Evolutionary conservation across 768 basidiomycete genomes (phyloP).

Genomic region (Coprinopsis strossmayeri): DNA sequence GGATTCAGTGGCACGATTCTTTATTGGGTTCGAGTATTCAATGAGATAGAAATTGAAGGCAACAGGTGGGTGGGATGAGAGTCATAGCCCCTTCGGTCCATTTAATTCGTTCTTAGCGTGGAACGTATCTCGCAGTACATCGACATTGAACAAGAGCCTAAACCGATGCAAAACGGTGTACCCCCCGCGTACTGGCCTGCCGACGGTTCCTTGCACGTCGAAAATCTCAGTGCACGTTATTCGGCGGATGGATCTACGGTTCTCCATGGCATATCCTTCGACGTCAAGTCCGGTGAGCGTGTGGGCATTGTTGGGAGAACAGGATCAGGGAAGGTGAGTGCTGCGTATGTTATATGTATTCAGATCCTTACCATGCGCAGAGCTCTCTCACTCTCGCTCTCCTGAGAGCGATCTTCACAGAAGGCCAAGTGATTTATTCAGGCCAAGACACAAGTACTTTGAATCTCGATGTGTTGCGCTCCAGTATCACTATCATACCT

Average conservation of each 20-base stretch:
- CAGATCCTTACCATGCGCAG: background rate
- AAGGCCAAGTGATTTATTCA: conserved; percentile 47
- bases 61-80: conserved; percentile 9
- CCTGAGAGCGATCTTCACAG: conserved; percentile 46
- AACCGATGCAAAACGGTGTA: conserved; percentile 26
- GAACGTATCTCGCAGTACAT: conserved; percentile 70
- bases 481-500: conserved; percentile 52
- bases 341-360: background rate
- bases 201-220: conserved; percentile 46
- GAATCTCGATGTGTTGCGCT: conserved; percentile 49
- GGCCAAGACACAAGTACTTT: conserved; percentile 37
- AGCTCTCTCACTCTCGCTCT: conserved; percentile 39
- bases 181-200: conserved; percentile 67
- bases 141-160: conserved; percentile 50
- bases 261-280: conserved; percentile 43
- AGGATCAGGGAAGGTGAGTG: conserved; percentile 32
- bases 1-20: conserved; percentile 52
- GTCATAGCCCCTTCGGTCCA: background rate
- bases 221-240: conserved; percentile 52
- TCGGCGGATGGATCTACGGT: conserved; percentile 46
- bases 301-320: conserved; percentile 46
- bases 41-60: conserved; percentile 36
- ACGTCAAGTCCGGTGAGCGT: conserved; percentile 45
- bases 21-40: conserved; percentile 36
- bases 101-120: conserved; percentile 20